These are phyloP conservation scores for Brasenia schreberi DNA, from an alignment of 164 flowering plant genomes.

Conservation along the genomic window DNA sequence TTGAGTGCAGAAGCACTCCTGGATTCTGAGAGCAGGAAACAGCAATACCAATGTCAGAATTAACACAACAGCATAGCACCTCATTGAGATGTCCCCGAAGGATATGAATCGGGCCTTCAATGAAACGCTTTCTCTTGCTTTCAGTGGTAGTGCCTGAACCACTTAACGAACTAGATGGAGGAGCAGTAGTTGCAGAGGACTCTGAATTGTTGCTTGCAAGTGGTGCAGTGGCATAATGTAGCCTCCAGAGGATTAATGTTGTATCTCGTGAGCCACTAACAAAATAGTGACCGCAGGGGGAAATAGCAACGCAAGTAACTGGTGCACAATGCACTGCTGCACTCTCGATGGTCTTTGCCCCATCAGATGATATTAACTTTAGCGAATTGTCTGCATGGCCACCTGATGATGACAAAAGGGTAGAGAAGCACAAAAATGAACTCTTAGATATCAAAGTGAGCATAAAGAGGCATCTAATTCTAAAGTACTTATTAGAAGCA, in stretches of 20 bases:
- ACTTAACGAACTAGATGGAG: constrained; percentile 29
- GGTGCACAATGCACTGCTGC: constrained; percentile 92
- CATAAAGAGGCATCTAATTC: too few species aligned
- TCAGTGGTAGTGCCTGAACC: constrained; percentile 30
- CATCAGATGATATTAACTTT: constrained; percentile 75
- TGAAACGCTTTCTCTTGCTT: constrained; percentile 39
- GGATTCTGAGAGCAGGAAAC: constrained; percentile 68
- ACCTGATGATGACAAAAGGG: constrained; percentile 26
- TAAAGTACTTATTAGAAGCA: too few species aligned
- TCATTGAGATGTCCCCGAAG: constrained; percentile 79
- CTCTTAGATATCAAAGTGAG: too few species aligned
- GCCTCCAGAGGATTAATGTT: constrained; percentile 79
- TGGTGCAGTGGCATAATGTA: constrained; percentile 37
- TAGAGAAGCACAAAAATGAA: too few species aligned
- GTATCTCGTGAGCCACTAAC: constrained; percentile 92
- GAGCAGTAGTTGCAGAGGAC: constrained; percentile 25
- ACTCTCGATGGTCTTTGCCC: constrained; percentile 86
- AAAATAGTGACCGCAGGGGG: constrained; percentile 71
- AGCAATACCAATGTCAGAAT: constrained; percentile 73
- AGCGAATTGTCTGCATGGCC: constrained; percentile 91
- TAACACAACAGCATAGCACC: constrained; percentile 65
- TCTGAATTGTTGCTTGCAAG: constrained; percentile 38
- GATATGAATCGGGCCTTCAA: constrained; percentile 91
- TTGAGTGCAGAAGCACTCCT: constrained; percentile 74
- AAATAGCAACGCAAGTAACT: constrained; percentile 77